Evolutionary conservation across 192 early-diverging fungal genomes (phyloP).

Genomic region (Linnemannia hyalina): DNA sequence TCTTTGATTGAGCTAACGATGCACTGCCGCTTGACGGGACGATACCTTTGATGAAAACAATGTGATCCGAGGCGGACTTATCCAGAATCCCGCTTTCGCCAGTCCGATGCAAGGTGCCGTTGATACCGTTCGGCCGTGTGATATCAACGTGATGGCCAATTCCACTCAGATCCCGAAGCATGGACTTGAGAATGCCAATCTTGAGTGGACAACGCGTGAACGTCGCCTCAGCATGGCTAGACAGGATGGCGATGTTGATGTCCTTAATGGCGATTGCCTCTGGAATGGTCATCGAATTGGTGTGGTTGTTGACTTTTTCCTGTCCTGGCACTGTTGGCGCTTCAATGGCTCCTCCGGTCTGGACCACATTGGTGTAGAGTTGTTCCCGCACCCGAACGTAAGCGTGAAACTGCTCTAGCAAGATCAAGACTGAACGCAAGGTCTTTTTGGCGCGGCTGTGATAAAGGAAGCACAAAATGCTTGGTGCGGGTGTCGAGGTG

Average conservation of each 20-base stretch:
- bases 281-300: conserved; percentile 45
- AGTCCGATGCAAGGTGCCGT: neutral
- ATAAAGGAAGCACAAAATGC: conserved; percentile 37
- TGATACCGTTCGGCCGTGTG: neutral
- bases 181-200: conserved; percentile 28
- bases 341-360: conserved; percentile 27
- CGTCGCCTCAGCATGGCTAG: conserved; percentile 31
- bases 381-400: conserved; percentile 31
- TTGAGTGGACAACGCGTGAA: conserved; percentile 42
- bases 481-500: conserved; percentile 7
- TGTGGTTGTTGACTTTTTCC: conserved; percentile 25
- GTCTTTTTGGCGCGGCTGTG: conserved; percentile 46
- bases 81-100: conserved; percentile 1
- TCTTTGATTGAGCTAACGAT: conserved; percentile 26
- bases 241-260: conserved; percentile 21
- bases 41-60: conserved; percentile 37
- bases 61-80: conserved; percentile 32
- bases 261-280: conserved; percentile 43
- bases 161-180: conserved; percentile 34
- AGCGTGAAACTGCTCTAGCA: conserved; percentile 37
- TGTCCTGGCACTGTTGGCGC: conserved; percentile 8
- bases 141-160: conserved; percentile 24
- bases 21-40: conserved; percentile 17
- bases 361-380: conserved; percentile 23
- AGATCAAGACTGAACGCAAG: conserved; percentile 37